Percentiles rank a stretch among this genome's conserved stretches.
Conservation (phyloP, 768 basidiomycete genomes). For the Podaxis sp. region DNA sequence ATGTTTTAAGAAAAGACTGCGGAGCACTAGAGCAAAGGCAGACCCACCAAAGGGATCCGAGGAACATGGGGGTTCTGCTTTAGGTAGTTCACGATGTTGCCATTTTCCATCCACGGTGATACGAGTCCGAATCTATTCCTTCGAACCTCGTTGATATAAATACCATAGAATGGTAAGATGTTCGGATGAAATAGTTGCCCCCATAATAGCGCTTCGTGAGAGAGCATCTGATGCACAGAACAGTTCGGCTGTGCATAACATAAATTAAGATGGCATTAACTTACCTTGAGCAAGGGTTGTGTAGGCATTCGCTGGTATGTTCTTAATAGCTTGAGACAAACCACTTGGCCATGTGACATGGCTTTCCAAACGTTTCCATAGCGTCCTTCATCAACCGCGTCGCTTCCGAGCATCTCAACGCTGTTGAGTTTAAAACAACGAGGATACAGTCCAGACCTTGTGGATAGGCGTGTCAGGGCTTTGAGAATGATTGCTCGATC, state of each 20-base stretch:
- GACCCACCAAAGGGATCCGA: constrained; percentile 13
- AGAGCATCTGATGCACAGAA: constrained; percentile 6
- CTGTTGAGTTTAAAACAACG: constrained; percentile 25
- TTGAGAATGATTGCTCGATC: constrained; percentile 9
- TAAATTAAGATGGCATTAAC: not conserved
- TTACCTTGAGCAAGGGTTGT: constrained; percentile 25
- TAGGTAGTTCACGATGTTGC: constrained; percentile 17
- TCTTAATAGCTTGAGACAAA: constrained; percentile 29
- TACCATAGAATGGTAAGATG: constrained; percentile 21
- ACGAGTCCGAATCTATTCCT: constrained; percentile 15
- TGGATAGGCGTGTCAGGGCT: constrained; percentile 22
- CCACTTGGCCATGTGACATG: constrained; percentile 19
- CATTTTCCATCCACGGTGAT: constrained; percentile 22
- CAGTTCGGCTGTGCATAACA: not conserved
- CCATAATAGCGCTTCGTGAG: constrained; percentile 19
- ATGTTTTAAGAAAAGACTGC: not conserved
- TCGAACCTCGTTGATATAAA: constrained; percentile 14
- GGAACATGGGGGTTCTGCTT: constrained; percentile 9
- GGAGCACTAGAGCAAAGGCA: not conserved
- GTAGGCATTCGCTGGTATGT: constrained; percentile 25
- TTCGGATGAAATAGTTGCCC: constrained; percentile 19
- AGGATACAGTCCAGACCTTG: constrained; percentile 28
- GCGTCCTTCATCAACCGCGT: constrained; percentile 23
- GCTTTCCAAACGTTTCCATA: constrained; percentile 32
- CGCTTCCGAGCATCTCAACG: constrained; percentile 16